These are phyloP conservation scores for Trichoderma orchidacearum DNA, from an alignment of 495 filamentous ascomycete species.

Conservation along the genomic window DNA sequence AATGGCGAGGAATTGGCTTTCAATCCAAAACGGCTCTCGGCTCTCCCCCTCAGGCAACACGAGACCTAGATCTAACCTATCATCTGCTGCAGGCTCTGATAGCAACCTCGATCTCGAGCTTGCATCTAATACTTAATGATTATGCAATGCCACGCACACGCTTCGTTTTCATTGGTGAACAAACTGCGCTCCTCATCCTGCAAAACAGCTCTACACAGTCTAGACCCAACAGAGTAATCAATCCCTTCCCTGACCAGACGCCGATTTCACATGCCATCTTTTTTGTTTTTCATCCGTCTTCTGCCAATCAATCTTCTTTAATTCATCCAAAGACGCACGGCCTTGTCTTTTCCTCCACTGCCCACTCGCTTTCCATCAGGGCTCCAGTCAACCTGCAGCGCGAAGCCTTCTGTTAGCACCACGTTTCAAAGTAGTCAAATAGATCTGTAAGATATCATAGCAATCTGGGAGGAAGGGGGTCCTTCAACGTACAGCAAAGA, in stretches of 20 bases:
- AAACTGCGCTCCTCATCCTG: not conserved
- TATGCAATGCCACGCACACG: not conserved
- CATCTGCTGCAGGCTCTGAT: too few species aligned
- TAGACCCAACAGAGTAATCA: not conserved
- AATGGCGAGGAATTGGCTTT: too few species aligned
- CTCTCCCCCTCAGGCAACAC: too few species aligned
- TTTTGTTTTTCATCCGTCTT: too few species aligned
- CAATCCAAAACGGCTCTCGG: too few species aligned
- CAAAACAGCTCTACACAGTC: not conserved
- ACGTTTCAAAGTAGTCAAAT: too few species aligned
- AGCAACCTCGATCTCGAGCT: too few species aligned
- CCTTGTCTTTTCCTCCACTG: slow-evolving; percentile 89
- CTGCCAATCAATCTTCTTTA: slow-evolving; percentile 7
- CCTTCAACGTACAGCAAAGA: slow-evolving; percentile 49
- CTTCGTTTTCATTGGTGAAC: not conserved
- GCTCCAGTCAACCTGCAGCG: slow-evolving; percentile 71
- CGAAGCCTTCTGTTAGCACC: not conserved
- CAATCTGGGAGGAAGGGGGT: too few species aligned
- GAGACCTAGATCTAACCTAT: too few species aligned
- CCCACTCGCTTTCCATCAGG: slow-evolving; percentile 73
- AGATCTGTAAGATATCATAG: too few species aligned
- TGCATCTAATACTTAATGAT: too few species aligned
- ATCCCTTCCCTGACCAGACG: not conserved
- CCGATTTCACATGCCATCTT: not conserved
- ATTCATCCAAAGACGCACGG: slow-evolving; percentile 68